These are phyloP conservation scores for Pichia rugopelliculosa DNA, from an alignment of 805 yeast genomes.

Conservation along the genomic window DNA sequence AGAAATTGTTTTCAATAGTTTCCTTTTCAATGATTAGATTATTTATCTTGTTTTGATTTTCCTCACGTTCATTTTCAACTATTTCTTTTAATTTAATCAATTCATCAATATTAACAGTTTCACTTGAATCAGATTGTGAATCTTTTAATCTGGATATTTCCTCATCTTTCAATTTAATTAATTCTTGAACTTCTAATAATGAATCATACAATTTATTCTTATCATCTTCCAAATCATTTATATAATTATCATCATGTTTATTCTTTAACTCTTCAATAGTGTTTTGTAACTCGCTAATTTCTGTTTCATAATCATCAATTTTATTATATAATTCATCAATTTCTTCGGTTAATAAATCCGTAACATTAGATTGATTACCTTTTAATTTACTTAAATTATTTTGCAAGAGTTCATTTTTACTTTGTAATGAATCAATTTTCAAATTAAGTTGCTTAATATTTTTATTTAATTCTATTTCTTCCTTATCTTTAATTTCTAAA, in stretches of 20 bases:
- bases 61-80: slow-evolving; percentile 8
- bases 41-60: slow-evolving; percentile 9
- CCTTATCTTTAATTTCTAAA: slow-evolving; percentile 7
- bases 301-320: slow-evolving; percentile 11
- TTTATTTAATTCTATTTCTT: neutral
- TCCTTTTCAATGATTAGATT: slow-evolving; percentile 20
- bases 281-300: neutral
- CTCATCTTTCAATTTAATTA: neutral
- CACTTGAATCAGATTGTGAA: neutral
- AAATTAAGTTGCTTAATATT: slow-evolving; percentile 9
- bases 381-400: neutral
- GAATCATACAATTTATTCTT: slow-evolving; percentile 6
- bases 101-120: slow-evolving; percentile 1
- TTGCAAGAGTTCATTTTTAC: neutral
- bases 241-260: slow-evolving; percentile 23
- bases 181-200: slow-evolving; percentile 1
- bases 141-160: slow-evolving; percentile 1
- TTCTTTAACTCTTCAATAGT: slow-evolving; percentile 9
- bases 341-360: neutral
- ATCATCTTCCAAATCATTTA: slow-evolving; percentile 25
- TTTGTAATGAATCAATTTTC: slow-evolving; percentile 3
- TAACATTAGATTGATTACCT: neutral
- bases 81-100: slow-evolving; percentile 1
- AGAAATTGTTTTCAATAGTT: slow-evolving; percentile 25
- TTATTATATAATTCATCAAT: slow-evolving; percentile 8